phyloP scores from a whole-genome alignment of 768 basidiomycete genomes.

The Hericium rajendrae region DNA sequence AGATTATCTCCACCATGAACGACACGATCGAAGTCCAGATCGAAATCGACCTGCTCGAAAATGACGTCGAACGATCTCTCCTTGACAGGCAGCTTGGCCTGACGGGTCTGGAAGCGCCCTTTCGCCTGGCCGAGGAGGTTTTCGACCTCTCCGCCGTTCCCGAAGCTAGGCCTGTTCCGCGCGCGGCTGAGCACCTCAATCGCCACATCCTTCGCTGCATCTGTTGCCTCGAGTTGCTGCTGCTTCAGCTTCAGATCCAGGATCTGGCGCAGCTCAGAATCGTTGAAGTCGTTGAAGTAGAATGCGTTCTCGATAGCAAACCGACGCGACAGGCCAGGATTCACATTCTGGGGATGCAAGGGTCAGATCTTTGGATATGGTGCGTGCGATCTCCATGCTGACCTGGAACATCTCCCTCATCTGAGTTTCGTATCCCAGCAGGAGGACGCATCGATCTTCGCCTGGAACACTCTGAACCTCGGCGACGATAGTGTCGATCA shows the following conservation, averaged over 20 bases:
- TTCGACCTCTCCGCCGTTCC: constrained; percentile 24
- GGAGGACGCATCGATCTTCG: constrained; percentile 59
- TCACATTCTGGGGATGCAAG: constrained; percentile 42
- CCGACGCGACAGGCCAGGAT: constrained; percentile 55
- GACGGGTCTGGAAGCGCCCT: constrained; percentile 16
- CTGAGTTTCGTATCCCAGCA: constrained; percentile 55
- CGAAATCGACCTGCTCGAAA: constrained; percentile 45
- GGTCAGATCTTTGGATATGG: neutral
- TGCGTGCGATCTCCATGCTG: constrained; percentile 3
- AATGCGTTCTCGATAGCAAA: constrained; percentile 65
- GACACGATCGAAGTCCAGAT: constrained; percentile 47
- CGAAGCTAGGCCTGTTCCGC: constrained; percentile 24
- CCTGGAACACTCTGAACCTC: constrained; percentile 62
- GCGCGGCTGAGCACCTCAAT: constrained; percentile 29
- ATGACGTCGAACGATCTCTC: constrained; percentile 15
- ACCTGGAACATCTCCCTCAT: constrained; percentile 74
- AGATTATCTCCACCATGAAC: constrained; percentile 41
- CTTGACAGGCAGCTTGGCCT: constrained; percentile 6
- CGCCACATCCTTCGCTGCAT: constrained; percentile 46
- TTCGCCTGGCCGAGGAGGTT: constrained; percentile 22
- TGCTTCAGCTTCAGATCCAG: constrained; percentile 46
- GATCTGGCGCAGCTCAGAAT: constrained; percentile 40
- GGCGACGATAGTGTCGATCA: constrained; percentile 68
- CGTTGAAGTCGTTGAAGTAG: constrained; percentile 55
- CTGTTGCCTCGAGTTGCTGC: constrained; percentile 49